Evolutionary conservation across 768 basidiomycete genomes (phyloP).

Genomic region (Naganishia antarctica): DNA sequence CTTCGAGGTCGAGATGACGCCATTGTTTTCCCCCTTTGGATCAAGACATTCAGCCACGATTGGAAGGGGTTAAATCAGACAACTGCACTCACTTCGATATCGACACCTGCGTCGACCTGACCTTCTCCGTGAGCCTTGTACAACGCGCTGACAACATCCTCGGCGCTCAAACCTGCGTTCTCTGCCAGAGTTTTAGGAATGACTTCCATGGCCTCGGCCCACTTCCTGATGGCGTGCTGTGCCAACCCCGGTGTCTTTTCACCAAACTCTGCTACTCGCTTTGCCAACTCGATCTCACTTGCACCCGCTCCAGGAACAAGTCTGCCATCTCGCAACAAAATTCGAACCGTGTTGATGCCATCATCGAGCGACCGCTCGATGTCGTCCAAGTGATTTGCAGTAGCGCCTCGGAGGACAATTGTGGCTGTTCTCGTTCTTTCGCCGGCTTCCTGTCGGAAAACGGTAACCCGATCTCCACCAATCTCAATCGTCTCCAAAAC

Average conservation of each 20-base stretch:
- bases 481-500: slow-evolving; percentile 93
- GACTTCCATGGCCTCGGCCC: slow-evolving; percentile 82
- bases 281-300: slow-evolving; percentile 85
- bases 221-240: slow-evolving; percentile 89
- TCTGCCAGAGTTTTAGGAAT: slow-evolving; percentile 88
- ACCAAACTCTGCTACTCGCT: slow-evolving; percentile 77
- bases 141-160: slow-evolving; percentile 79
- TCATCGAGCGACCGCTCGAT: slow-evolving; percentile 94
- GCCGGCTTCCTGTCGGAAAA: slow-evolving; percentile 78
- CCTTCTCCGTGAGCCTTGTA: slow-evolving; percentile 81
- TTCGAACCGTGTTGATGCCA: slow-evolving; percentile 92
- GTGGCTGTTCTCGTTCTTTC: slow-evolving; percentile 87
- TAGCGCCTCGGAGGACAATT: slow-evolving; percentile 90
- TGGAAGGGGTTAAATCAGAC: background rate
- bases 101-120: slow-evolving; percentile 45
- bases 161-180: slow-evolving; percentile 85
- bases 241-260: slow-evolving; percentile 80
- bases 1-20: slow-evolving; percentile 32
- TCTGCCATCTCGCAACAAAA: slow-evolving; percentile 79
- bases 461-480: slow-evolving; percentile 95
- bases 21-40: slow-evolving; percentile 31
- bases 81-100: slow-evolving; percentile 34
- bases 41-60: too few relatives aligned
- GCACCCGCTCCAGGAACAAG: slow-evolving; percentile 93
- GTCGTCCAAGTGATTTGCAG: slow-evolving; percentile 88